Base-by-base conservation (phyloP, 768 basidiomycete genomes). In the Pleurotus ostreatus region DNA sequence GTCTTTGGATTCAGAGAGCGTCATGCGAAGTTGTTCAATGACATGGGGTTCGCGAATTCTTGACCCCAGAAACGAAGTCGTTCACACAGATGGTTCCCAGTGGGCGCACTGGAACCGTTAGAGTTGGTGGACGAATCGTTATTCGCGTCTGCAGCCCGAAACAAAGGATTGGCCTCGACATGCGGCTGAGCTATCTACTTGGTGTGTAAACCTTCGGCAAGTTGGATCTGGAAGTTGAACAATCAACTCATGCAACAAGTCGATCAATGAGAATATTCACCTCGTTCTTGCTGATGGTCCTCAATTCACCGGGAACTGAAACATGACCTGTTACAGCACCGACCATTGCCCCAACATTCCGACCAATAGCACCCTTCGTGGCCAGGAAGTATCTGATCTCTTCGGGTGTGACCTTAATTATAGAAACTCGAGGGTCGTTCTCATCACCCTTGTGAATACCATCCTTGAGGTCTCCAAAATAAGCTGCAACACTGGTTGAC, bases 401-500 rank as follows among this genome's bases (percentile, higher is more conserved):
- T 37, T 84, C 78, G 0, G 92, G 91, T 52, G 86, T 69, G 54
- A 97, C 81, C 67, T 92, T 83, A 60, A 96, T 90, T 37, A 90
- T 68, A 5, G 85, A 78, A 3, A 97, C 79, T 22, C 94, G 82
- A 0, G 93, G 91, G 60, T 96, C 94, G 46, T 78, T 73, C 26
- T 78, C 78, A 62, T 87, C 82, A n/a, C 93, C 94, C 62, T 83
- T 86, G 68, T 94, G 93, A 5, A 88, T 72, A 15, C 89, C 90
- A 60, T 96, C 93, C 30, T 86, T 85, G 55, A 94, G 75, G 65
- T 96, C 88, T 38, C 90, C 92, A 62, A 95, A 95, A 79, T 92
- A 97, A 0, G 86, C 88, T 7, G 79, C 68, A 30, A 82, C 75
- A 2, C 88, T 90, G 47, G 18, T 4, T 11, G 47, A 7, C 1